phyloP scores from a whole-genome alignment of 768 basidiomycete species.

The Kockovaella imperatae region DNA sequence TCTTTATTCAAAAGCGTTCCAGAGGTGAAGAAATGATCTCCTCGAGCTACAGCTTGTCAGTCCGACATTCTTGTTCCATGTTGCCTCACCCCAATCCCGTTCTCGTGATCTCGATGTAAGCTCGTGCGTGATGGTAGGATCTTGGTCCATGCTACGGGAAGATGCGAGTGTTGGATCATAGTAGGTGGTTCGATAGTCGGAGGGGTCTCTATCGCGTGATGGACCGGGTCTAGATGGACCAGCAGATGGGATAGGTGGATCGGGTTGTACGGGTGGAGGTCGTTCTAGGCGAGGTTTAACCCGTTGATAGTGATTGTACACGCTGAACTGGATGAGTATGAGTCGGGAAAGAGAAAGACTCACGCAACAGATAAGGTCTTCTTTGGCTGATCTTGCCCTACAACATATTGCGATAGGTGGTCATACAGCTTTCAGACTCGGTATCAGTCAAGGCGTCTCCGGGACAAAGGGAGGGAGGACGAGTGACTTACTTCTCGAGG shows the following conservation, averaged over 20 bases:
- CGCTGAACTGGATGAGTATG: slow-evolving; percentile 49
- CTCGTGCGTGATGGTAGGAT: slow-evolving; percentile 35
- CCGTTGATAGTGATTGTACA: slow-evolving; percentile 91
- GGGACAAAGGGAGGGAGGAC: background rate
- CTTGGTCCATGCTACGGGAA: slow-evolving; percentile 19
- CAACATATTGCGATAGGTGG: slow-evolving; percentile 79
- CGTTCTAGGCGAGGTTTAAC: slow-evolving; percentile 48
- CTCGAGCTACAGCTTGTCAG: no score
- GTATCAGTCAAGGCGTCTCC: background rate
- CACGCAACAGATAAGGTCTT: slow-evolving; percentile 89
- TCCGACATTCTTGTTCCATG: slow-evolving; percentile 1
- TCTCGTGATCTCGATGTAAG: slow-evolving; percentile 22
- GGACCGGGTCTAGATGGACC: background rate
- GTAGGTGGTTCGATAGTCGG: slow-evolving; percentile 4
- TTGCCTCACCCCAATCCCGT: slow-evolving; percentile 28
- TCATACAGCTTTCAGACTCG: slow-evolving; percentile 57
- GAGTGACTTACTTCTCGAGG: background rate
- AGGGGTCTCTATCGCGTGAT: background rate
- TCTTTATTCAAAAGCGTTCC: no score
- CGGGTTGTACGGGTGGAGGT: slow-evolving; percentile 2
- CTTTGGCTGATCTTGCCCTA: slow-evolving; percentile 89
- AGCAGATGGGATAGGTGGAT: background rate
- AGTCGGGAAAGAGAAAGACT: slow-evolving; percentile 42
- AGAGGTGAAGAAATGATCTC: slow-evolving; percentile 33
- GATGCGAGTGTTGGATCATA: slow-evolving; percentile 9